phyloP scores from a whole-genome alignment of 1,139 yeast species.

The Kodamaea suecica region DNA sequence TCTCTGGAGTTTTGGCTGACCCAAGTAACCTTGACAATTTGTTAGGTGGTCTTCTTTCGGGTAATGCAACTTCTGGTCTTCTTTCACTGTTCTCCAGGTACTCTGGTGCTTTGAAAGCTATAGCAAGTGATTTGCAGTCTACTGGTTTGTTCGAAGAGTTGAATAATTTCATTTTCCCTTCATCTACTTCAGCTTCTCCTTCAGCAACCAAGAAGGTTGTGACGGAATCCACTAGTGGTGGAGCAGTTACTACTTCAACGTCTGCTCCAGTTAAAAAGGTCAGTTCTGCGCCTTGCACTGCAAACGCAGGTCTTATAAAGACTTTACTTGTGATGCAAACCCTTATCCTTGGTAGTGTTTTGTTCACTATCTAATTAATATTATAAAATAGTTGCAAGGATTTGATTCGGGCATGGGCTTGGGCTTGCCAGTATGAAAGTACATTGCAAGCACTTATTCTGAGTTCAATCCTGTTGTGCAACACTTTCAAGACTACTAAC shows the following conservation, averaged over 20 bases:
- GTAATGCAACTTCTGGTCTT: conserved; percentile 14
- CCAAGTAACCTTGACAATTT: conserved; percentile 23
- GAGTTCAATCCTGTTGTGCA: too few relatives aligned
- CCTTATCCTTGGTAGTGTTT: conserved; percentile 22
- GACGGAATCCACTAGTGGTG: conserved; percentile 10
- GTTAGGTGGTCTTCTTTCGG: conserved; percentile 26
- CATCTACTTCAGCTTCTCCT: conserved; percentile 10
- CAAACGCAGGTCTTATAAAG: conserved; percentile 16
- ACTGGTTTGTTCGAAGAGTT: conserved; percentile 41
- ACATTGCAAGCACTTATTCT: too few relatives aligned
- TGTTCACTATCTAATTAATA: conserved; percentile 15
- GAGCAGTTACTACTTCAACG: conserved; percentile 10
- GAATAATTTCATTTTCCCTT: conserved; percentile 35
- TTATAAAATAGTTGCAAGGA: not conserved
- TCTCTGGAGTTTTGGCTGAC: conserved; percentile 24
- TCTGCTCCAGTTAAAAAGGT: conserved; percentile 3
- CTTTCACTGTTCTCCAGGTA: conserved; percentile 27
- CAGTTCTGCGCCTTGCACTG: conserved; percentile 7
- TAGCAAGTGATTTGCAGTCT: conserved; percentile 34
- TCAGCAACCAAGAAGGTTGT: conserved; percentile 10
- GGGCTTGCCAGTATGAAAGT: too few relatives aligned
- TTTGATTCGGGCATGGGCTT: not conserved
- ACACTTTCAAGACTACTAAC: too few relatives aligned
- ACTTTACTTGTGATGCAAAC: conserved; percentile 19
- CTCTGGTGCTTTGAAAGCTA: conserved; percentile 28